These are phyloP conservation scores for Cryptosporidium bovis DNA, from an alignment of 169 alveolate genomes.

Conservation along the genomic window DNA sequence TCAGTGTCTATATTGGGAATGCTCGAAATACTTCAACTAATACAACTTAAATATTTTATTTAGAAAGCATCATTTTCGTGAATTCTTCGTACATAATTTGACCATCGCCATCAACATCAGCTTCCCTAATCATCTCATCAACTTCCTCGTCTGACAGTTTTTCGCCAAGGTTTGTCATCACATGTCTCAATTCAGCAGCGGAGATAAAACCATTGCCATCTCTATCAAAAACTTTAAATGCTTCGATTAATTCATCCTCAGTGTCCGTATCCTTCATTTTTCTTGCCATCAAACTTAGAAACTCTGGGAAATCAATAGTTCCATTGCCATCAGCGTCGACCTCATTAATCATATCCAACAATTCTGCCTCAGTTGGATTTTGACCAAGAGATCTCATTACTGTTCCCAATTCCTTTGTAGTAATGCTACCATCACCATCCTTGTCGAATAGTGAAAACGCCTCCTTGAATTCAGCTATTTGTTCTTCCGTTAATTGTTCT, in stretches of 20 bases:
- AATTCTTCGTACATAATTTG: conserved; percentile 98
- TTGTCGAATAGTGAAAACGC: conserved; percentile 99
- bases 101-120: conserved; percentile 99
- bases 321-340: conserved; percentile 95
- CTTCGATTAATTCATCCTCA: conserved; percentile 98
- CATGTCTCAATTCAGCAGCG: conserved; percentile 98
- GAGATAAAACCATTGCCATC: conserved; percentile 95
- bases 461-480: conserved; percentile 99
- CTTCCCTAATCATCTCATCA: conserved; percentile 99
- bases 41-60: conserved; percentile 81
- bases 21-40: too few relatives aligned
- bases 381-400: conserved; percentile 94
- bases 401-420: conserved; percentile 89
- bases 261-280: conserved; percentile 99
- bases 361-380: conserved; percentile 97
- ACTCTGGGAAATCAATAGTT: conserved; percentile 99
- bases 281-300: conserved; percentile 98
- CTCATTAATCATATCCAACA: conserved; percentile 94
- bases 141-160: conserved; percentile 98
- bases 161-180: conserved; percentile 98
- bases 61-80: conserved; percentile 97
- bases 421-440: conserved; percentile 99
- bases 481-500: conserved; percentile 98
- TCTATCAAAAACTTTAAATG: conserved; percentile 97
- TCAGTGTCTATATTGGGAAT: too few relatives aligned